Evolutionary conservation across 352 stramenopile species (phyloP), one percentile per base, ranked within the genome.

Genomic region (Phytophthora tentaculata): DNA sequence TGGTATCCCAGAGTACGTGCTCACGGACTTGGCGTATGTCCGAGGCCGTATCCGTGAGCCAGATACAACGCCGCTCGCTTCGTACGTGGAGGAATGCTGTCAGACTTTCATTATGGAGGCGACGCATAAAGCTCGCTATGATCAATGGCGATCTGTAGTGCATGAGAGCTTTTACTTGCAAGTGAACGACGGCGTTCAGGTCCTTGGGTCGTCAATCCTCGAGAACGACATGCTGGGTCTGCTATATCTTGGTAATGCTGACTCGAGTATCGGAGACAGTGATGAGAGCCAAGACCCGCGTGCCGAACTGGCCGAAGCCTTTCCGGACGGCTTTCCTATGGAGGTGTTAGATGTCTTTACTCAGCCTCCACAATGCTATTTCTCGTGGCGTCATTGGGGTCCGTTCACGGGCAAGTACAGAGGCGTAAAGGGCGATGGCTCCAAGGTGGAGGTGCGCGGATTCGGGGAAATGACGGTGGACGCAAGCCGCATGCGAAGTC

Each of bases 61-160:
- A 16, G 82, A 92, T 3, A 45, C 64, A 13, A 89, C 82, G 28
- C 81, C 84, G 32, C 65, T 94, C 8, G 84, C 88, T 35, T 90
- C 82, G 45, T 90, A 90, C 54, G 70, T 90, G 17, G 87, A 95
- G 71, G 77, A 80, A 52, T 88, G 82, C 54, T 89, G 82, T 35
- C 87, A 92, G 61, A 91, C 82, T 26, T 92, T 95, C 65, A 71
- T 89, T 47, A 88, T 95, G 82, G 87, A 95, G 49, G 83, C 83
- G 6, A 91, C 82, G 1, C 85, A 95, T 70, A 90, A 90, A 64
- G 67, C 71, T 5, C 54, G 60, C 17, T 89, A 90, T 54, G 55
- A 59, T 24, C 74, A 92, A 52, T 95, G 85, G 87, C 73, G 61
- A 0, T 92, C 83, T 26, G 81, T 94, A 6, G 58, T 60, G 20